Conservation (phyloP, 305 asterid species). For the Fraxinus baroniana region DNA sequence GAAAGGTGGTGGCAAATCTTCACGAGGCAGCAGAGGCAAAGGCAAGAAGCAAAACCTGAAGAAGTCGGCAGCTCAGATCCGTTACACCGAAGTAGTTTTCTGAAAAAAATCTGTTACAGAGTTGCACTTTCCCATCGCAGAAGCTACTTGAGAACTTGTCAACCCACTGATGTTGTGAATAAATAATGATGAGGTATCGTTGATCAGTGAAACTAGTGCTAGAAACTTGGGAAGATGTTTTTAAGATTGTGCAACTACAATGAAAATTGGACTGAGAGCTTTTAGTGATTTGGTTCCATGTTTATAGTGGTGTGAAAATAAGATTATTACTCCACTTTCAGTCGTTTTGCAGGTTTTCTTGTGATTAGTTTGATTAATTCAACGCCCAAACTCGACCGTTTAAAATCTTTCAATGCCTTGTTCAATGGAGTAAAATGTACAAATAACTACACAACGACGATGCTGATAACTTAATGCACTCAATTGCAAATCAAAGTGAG, state of each 20-base stretch:
- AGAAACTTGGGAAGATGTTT: not conserved
- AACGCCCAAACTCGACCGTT: not conserved
- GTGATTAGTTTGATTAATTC: too few relatives aligned
- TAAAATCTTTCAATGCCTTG: not conserved
- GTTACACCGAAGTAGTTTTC: constrained; percentile 63
- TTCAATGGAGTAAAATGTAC: not conserved
- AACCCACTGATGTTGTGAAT: constrained; percentile 23
- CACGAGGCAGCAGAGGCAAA: constrained; percentile 58
- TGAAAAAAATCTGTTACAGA: constrained; percentile 42
- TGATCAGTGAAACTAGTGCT: constrained; percentile 2
- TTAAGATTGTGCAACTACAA: not conserved
- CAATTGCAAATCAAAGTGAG: not conserved
- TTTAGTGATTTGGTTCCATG: not conserved
- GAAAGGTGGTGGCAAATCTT: constrained; percentile 60
- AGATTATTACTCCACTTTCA: not conserved
- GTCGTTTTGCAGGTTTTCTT: not conserved
- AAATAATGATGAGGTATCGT: constrained; percentile 26
- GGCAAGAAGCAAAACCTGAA: constrained; percentile 65
- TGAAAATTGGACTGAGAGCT: not conserved
- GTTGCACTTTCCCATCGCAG: constrained; percentile 57
- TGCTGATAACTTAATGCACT: not conserved
- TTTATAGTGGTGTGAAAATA: not conserved
- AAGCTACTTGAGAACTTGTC: constrained; percentile 47
- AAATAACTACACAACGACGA: not conserved
- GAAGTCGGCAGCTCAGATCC: constrained; percentile 43